Evolutionary conservation across 2,329 filamentous ascomycete species (phyloP).

Genomic region (Aspergillus costaricaensis): DNA sequence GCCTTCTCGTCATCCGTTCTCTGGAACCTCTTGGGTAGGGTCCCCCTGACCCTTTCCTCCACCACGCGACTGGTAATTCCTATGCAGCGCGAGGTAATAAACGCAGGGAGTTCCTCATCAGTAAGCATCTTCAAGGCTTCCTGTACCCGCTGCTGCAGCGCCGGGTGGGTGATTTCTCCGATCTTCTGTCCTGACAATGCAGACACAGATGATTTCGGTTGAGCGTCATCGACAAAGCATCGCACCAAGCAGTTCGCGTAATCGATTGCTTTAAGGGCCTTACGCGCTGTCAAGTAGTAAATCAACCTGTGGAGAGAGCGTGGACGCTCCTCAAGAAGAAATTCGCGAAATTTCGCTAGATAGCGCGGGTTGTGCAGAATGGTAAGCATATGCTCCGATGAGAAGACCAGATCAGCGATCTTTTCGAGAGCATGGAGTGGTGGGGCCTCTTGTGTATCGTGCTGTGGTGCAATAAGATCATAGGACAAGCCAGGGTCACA

Average conservation of each 20-base stretch:
- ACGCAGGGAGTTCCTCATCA: slow-evolving; percentile 70
- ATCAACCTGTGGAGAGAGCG: slow-evolving; percentile 66
- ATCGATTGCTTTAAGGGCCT: slow-evolving; percentile 68
- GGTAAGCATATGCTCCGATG: slow-evolving; percentile 62
- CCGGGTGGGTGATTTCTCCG: slow-evolving; percentile 57
- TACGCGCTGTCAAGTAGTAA: slow-evolving; percentile 71
- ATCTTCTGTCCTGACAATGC: slow-evolving; percentile 53
- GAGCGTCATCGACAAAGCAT: slow-evolving; percentile 47
- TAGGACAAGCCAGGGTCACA: slow-evolving; percentile 38
- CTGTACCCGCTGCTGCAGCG: slow-evolving; percentile 64
- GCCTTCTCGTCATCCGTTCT: slow-evolving; percentile 66
- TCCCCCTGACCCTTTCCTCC: slow-evolving; percentile 67
- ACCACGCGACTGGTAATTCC: slow-evolving; percentile 71
- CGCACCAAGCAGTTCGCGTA: slow-evolving; percentile 71
- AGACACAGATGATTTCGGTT: slow-evolving; percentile 56
- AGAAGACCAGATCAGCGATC: slow-evolving; percentile 67
- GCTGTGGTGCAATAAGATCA: slow-evolving; percentile 36
- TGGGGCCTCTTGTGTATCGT: slow-evolving; percentile 24
- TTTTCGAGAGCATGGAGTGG: slow-evolving; percentile 59
- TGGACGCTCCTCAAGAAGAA: slow-evolving; percentile 61
- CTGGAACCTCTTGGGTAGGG: slow-evolving; percentile 62
- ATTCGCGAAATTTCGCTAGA: slow-evolving; percentile 67
- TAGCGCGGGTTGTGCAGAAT: slow-evolving; percentile 67
- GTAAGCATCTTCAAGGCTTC: slow-evolving; percentile 66
- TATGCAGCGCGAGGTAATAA: slow-evolving; percentile 68